A percentile compares a stretch with the other conserved stretches of the same genome.
Evolutionary conservation across 495 filamentous ascomycete genomes (phyloP).

Genomic region (Talaromyces trachyspermus): DNA sequence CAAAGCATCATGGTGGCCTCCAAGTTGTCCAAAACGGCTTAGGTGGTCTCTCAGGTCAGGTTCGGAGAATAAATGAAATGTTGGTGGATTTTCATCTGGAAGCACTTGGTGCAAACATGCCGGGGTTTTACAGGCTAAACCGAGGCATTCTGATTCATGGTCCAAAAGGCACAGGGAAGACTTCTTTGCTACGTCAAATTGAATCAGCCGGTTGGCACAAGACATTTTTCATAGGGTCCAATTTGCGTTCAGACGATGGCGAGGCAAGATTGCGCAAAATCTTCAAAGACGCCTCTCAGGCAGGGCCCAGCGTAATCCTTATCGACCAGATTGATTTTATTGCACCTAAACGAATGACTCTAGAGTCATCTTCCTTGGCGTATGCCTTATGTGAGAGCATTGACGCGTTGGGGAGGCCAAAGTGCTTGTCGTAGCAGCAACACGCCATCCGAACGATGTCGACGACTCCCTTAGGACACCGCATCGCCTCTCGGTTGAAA

Average conservation of each 20-base stretch:
- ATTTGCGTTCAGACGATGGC: conserved; percentile 38
- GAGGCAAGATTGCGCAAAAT: conserved; percentile 53
- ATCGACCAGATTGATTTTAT: conserved; percentile 76
- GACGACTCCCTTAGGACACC: conserved; percentile 62
- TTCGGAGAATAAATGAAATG: conserved; percentile 58
- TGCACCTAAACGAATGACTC: conserved; percentile 51
- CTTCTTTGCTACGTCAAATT: conserved; percentile 59
- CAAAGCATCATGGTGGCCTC: conserved; percentile 11
- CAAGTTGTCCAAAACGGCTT: conserved; percentile 35
- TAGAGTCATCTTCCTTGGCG: conserved; percentile 29
- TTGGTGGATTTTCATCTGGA: conserved; percentile 49
- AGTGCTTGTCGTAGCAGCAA: conserved; percentile 67
- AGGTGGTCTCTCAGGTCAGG: conserved; percentile 56
- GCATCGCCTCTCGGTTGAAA: conserved; percentile 59
- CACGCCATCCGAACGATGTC: conserved; percentile 66
- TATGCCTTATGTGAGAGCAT: conserved; percentile 37
- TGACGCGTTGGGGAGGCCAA: conserved; percentile 33
- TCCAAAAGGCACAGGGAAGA: conserved; percentile 77
- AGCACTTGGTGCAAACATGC: conserved; percentile 29
- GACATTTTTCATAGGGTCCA: conserved; percentile 52
- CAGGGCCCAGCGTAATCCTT: conserved; percentile 73
- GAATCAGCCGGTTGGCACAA: conserved; percentile 60
- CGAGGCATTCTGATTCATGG: conserved; percentile 71
- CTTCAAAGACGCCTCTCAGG: conserved; percentile 63
- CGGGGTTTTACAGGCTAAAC: conserved; percentile 33